Conservation (phyloP, 768 basidiomycete species). For the Pleurotus tuber-regium region DNA sequence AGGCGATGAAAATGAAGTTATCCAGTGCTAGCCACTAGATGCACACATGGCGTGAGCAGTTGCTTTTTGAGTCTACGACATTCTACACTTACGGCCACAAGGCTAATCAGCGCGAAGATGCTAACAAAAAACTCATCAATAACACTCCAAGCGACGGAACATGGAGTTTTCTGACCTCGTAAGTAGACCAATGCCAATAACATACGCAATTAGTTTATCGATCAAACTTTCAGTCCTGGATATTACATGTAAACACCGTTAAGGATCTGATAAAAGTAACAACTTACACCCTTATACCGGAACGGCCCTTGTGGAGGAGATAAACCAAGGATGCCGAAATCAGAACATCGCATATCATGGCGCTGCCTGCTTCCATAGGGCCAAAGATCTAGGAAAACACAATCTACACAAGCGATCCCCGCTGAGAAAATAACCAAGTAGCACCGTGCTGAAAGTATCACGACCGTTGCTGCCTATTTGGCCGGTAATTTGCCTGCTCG, state of each 20-base stretch:
- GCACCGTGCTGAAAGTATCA: neutral
- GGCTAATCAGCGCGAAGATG: neutral
- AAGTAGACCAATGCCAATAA: neutral
- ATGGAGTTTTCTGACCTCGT: neutral
- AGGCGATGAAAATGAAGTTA: neutral
- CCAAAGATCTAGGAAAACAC: neutral
- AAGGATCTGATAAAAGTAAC: no score
- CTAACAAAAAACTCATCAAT: neutral
- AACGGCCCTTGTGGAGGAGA: constrained; percentile 2
- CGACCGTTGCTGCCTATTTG: neutral
- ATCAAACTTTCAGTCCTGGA: constrained; percentile 2
- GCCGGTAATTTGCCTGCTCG: neutral
- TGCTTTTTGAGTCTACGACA: no score
- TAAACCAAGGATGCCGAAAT: neutral
- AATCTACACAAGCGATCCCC: neutral
- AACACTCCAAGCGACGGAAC: neutral
- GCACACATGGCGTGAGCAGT: neutral
- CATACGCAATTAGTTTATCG: neutral
- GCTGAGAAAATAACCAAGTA: neutral
- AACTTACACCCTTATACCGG: constrained; percentile 1
- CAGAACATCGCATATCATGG: constrained; percentile 4
- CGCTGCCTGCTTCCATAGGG: neutral
- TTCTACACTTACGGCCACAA: neutral
- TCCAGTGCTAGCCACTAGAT: neutral
- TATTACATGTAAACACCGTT: no score